Conservation (phyloP, 345 rosid genomes). For the Moringa oleifera region DNA sequence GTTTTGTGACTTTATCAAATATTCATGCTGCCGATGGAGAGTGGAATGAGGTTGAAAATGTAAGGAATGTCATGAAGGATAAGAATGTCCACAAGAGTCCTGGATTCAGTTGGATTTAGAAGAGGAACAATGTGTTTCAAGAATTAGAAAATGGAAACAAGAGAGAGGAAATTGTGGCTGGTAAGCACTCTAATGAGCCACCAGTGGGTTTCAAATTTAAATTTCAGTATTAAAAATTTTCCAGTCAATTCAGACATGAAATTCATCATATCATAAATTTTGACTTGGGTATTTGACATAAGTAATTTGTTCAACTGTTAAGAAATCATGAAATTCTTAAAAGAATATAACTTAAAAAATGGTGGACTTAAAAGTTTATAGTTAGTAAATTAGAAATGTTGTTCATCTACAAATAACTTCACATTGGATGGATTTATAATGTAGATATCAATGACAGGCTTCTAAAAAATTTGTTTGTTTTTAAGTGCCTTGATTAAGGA, state of each 20-base stretch:
- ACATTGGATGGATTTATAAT: too few species aligned
- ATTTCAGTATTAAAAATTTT: too few species aligned
- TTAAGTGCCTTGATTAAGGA: too few species aligned
- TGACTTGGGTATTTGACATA: too few species aligned
- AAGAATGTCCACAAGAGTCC: constrained; percentile 34
- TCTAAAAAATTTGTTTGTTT: too few species aligned
- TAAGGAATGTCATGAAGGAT: constrained; percentile 41
- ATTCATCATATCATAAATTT: too few species aligned
- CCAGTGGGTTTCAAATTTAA: neutral
- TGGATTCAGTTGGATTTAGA: constrained; percentile 36
- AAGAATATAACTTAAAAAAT: too few species aligned
- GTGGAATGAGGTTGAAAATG: constrained; percentile 33
- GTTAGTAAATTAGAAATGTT: too few species aligned
- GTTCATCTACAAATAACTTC: too few species aligned
- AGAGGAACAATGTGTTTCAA: constrained; percentile 1
- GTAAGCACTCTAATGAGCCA: neutral
- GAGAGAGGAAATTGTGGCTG: neutral
- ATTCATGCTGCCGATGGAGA: constrained; percentile 41
- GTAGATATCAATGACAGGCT: too few species aligned
- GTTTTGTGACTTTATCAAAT: constrained; percentile 38
- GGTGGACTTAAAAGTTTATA: too few species aligned
- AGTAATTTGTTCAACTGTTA: neutral
- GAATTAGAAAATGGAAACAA: neutral
- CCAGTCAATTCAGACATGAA: too few species aligned
- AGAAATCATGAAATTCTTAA: neutral